These are phyloP conservation scores for Mesembryanthemum crystallinum DNA, from an alignment of 148 eudicot genomes.

Conservation along the genomic window DNA sequence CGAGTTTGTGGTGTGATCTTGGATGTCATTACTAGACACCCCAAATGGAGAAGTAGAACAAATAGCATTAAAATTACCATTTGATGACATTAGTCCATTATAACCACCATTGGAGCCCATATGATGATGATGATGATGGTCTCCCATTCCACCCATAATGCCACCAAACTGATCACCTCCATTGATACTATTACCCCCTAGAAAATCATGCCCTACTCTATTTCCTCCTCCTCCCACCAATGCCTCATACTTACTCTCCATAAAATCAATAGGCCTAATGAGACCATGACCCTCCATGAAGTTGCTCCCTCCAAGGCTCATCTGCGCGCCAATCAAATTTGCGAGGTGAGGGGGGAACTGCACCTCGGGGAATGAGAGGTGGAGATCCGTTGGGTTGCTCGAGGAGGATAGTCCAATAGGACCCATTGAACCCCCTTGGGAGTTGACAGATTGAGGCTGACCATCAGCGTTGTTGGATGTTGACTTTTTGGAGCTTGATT, in stretches of 20 bases:
- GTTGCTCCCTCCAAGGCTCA: constrained; percentile 27
- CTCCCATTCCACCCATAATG: constrained; percentile 31
- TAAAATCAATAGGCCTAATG: constrained; percentile 52
- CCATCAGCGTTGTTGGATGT: not conserved
- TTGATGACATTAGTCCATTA: constrained; percentile 5
- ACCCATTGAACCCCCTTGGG: not conserved
- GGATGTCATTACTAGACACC: constrained; percentile 17
- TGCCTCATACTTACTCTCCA: constrained; percentile 56
- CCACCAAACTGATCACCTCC: constrained; percentile 34
- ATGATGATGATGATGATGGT: constrained; percentile 22
- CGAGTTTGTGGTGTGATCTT: constrained; percentile 18
- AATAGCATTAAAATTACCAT: constrained; percentile 20
- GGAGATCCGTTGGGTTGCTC: constrained; percentile 42
- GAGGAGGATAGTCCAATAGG: constrained; percentile 19
- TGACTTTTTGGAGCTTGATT: constrained; percentile 44
- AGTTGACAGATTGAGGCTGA: not conserved
- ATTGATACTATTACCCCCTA: too few relatives aligned
- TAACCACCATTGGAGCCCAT: constrained; percentile 1
- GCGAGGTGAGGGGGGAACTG: constrained; percentile 47
- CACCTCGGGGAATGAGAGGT: constrained; percentile 50
- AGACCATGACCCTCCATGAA: constrained; percentile 39
- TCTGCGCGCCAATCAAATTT: constrained; percentile 34
- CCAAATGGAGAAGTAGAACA: constrained; percentile 27
- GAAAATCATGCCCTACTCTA: constrained; percentile 39
- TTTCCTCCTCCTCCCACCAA: constrained; percentile 23